Percentiles rank a stretch among this genome's conserved stretches.
Evolutionary conservation across 2,329 filamentous ascomycete genomes (phyloP).

Genomic region (Diaporthe vaccinii): DNA sequence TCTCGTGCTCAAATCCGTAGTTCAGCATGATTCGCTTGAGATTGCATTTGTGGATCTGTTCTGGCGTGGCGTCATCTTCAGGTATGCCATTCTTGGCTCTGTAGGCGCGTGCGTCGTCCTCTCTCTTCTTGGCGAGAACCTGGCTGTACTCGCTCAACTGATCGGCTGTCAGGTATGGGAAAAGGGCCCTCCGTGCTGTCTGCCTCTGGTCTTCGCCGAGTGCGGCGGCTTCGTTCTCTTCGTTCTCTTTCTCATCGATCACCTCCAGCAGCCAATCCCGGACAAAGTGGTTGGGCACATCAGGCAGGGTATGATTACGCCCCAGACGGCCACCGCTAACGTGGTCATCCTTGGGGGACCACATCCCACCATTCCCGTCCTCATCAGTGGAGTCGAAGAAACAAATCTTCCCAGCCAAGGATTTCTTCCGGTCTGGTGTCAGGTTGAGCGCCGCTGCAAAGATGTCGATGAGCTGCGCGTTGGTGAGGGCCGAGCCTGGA

Average conservation of each 20-base stretch:
- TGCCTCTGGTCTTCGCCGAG: constrained; percentile 9
- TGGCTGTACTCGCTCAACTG: constrained; percentile 9
- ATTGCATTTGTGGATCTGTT: neutral
- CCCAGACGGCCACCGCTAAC: neutral
- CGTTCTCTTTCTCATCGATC: neutral
- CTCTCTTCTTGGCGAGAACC: neutral
- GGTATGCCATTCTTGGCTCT: constrained; percentile 2
- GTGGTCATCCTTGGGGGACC: neutral
- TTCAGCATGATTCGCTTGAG: neutral
- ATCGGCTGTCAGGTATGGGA: constrained; percentile 1
- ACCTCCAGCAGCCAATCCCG: constrained; percentile 1
- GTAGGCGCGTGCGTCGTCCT: neutral
- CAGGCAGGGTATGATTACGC: constrained; percentile 13
- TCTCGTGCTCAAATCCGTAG: neutral
- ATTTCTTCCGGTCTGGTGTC: neutral
- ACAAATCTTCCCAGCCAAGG: neutral
- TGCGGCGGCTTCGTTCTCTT: neutral
- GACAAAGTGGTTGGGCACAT: constrained; percentile 23
- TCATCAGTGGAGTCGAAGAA: neutral
- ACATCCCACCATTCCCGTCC: neutral
- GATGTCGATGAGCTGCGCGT: constrained; percentile 19
- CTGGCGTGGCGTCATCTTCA: neutral
- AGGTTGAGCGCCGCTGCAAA: neutral
- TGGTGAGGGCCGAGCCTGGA: neutral
- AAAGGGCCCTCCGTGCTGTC: neutral